A percentile compares a stretch with the other conserved stretches of the same genome.
Evolutionary conservation across 441 rosid species (phyloP).

Genomic region (Syzygium malaccense): DNA sequence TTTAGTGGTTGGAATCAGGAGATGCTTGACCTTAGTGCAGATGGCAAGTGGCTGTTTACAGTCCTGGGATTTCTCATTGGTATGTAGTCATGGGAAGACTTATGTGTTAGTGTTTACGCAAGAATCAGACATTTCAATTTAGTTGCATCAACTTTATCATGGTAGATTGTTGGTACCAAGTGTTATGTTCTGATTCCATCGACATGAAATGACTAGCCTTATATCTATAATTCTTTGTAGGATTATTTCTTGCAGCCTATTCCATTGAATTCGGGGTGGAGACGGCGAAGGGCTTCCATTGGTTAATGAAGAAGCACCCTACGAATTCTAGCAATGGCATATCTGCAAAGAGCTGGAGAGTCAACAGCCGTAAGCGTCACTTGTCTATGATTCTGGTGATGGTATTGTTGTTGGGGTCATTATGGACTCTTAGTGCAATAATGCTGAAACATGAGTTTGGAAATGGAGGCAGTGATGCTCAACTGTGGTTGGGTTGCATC

Average conservation of each 20-base stretch:
- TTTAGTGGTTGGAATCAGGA: slow-evolving; percentile 98
- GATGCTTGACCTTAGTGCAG: slow-evolving; percentile 75
- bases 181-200: background rate
- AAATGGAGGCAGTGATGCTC: slow-evolving; percentile 42
- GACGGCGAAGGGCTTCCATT: slow-evolving; percentile 72
- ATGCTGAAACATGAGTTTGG: slow-evolving; percentile 41
- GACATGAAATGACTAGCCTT: background rate
- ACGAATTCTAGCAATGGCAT: slow-evolving; percentile 6
- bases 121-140: background rate
- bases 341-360: slow-evolving; percentile 21
- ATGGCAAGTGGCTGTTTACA: slow-evolving; percentile 68
- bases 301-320: slow-evolving; percentile 23
- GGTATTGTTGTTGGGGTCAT: slow-evolving; percentile 32
- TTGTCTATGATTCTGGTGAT: slow-evolving; percentile 26
- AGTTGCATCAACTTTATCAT: background rate
- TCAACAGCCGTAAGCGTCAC: slow-evolving; percentile 36
- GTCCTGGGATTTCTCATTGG: slow-evolving; percentile 65
- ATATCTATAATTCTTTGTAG: slow-evolving; percentile 25
- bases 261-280: slow-evolving; percentile 73
- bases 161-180: background rate
- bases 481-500: slow-evolving; percentile 78
- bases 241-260: slow-evolving; percentile 65
- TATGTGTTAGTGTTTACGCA: background rate
- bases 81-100: slow-evolving; percentile 11
- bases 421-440: slow-evolving; percentile 42